phyloP scores from a whole-genome alignment of 176 grass and related monocot genomes.

The Oryza punctata region DNA sequence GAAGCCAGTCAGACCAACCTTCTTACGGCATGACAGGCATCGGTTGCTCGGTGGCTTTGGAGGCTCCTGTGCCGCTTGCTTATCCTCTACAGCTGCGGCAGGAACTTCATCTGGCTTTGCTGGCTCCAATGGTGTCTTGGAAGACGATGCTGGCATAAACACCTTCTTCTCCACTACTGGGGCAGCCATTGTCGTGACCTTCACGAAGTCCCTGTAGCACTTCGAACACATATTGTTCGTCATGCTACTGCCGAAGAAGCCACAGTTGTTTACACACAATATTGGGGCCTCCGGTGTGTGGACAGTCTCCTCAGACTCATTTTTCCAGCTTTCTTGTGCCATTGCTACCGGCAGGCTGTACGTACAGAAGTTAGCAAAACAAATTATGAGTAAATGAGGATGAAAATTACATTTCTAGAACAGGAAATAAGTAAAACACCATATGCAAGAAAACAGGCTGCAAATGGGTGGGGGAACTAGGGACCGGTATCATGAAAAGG shows the following conservation, averaged over 20 bases:
- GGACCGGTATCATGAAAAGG: neutral
- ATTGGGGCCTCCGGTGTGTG: conserved; percentile 59
- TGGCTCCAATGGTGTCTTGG: neutral
- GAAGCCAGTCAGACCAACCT: conserved; percentile 66
- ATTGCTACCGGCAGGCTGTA: conserved; percentile 44
- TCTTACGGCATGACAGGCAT: conserved; percentile 69
- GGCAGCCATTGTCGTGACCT: conserved; percentile 24
- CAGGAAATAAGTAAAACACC: neutral
- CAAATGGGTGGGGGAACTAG: neutral
- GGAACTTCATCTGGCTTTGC: conserved; percentile 11
- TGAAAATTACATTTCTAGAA: neutral
- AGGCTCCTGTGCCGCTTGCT: conserved; percentile 49
- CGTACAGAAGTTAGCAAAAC: neutral
- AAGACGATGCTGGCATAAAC: conserved; percentile 37
- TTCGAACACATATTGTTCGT: conserved; percentile 82
- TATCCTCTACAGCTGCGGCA: neutral
- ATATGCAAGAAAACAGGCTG: neutral
- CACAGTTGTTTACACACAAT: conserved; percentile 81
- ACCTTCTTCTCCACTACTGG: conserved; percentile 51
- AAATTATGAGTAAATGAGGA: neutral
- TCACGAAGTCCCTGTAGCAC: conserved; percentile 61
- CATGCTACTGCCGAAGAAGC: conserved; percentile 77
- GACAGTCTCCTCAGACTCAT: conserved; percentile 65
- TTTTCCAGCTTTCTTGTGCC: conserved; percentile 90
- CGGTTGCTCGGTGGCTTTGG: conserved; percentile 58